phyloP scores from a whole-genome alignment of 176 grass and related monocot species.

The Elaeis guineensis region DNA sequence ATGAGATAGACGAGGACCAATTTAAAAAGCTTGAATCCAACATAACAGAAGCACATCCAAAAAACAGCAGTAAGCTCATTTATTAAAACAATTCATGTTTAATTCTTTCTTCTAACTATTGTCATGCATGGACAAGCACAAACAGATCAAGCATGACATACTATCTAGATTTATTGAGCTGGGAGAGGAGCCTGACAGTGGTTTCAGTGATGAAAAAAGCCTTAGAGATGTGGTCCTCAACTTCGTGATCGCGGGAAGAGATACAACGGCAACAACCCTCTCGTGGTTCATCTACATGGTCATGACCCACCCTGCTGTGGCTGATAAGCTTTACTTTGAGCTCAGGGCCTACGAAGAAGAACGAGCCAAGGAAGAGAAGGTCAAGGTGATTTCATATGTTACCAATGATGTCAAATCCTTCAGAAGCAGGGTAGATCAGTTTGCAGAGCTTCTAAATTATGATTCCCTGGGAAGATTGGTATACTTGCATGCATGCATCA shows the following conservation, averaged over 20 bases:
- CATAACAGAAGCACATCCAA: too few species aligned
- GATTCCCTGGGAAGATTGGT: conserved; percentile 65
- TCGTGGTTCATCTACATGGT: conserved; percentile 96
- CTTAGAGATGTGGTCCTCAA: conserved; percentile 89
- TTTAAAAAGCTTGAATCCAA: too few species aligned
- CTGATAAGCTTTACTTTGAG: conserved; percentile 63
- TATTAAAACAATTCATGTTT: too few species aligned
- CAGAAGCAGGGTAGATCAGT: conserved; percentile 38
- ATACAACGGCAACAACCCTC: conserved; percentile 85
- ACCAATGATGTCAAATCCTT: conserved; percentile 21
- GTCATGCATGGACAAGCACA: not conserved
- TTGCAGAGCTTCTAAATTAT: conserved; percentile 63
- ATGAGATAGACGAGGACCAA: too few species aligned
- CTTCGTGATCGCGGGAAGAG: conserved; percentile 83
- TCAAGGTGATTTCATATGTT: conserved; percentile 26
- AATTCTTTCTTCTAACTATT: not conserved
- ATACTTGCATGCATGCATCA: conserved; percentile 87
- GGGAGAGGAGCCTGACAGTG: conserved; percentile 30
- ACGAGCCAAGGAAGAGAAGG: conserved; percentile 49
- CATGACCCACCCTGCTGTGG: conserved; percentile 50
- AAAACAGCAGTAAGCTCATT: too few species aligned
- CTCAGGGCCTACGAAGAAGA: conserved; percentile 60
- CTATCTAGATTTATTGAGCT: conserved; percentile 93
- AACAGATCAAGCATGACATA: conserved; percentile 86
- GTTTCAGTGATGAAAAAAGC: conserved; percentile 71